A percentile compares a stretch with the other conserved stretches of the same genome.
Conservation (phyloP, 148 eudicot species). For the Vaccinium macrocarpon region DNA sequence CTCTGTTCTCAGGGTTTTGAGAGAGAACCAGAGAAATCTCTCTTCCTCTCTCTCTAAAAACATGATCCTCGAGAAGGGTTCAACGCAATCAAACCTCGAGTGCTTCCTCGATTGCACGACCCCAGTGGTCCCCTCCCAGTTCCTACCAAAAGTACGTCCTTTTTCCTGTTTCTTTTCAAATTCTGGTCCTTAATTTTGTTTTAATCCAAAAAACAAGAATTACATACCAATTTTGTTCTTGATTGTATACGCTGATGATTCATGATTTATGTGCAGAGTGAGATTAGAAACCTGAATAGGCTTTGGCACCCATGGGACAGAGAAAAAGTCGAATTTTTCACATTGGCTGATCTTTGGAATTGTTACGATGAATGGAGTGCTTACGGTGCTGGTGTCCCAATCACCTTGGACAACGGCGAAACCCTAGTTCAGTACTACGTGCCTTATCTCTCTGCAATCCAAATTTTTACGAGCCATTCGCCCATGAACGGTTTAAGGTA, state of each 20-base stretch:
- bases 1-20: slow-evolving; percentile 22
- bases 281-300: slow-evolving; percentile 64
- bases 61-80: slow-evolving; percentile 50
- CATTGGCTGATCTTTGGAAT: slow-evolving; percentile 78
- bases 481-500: slow-evolving; percentile 65
- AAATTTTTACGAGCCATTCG: slow-evolving; percentile 76
- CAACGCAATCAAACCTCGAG: slow-evolving; percentile 70
- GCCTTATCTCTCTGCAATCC: slow-evolving; percentile 91
- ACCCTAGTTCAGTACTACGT: slow-evolving; percentile 83
- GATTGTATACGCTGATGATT: neutral
- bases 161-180: neutral
- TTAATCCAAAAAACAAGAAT: neutral
- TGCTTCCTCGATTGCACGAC: slow-evolving; percentile 74
- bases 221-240: neutral
- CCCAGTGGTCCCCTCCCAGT: slow-evolving; percentile 69
- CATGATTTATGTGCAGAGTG: slow-evolving; percentile 44
- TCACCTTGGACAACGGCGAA: slow-evolving; percentile 40
- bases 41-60: slow-evolving; percentile 16
- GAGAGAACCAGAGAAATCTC: slow-evolving; percentile 32
- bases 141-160: slow-evolving; percentile 61
- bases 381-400: slow-evolving; percentile 94
- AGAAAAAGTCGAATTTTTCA: slow-evolving; percentile 72
- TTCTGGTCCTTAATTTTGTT: neutral
- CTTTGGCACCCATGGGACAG: slow-evolving; percentile 95
- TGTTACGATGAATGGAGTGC: slow-evolving; percentile 95